Evolutionary conservation across 1,139 yeast species (phyloP).

Genomic region (Suhomyces taliae): DNA sequence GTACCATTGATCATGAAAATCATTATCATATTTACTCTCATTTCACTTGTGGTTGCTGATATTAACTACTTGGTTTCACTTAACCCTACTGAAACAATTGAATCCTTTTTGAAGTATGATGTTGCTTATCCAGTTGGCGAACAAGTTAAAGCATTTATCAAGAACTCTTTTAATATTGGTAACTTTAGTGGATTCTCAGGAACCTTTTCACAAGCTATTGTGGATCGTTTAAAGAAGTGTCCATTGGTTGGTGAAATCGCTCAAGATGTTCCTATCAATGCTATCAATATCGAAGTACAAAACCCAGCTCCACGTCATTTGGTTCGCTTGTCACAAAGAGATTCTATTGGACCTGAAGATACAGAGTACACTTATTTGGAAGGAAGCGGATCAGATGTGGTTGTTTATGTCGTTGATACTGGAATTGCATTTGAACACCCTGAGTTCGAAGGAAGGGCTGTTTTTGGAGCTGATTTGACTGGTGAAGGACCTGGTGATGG

Average conservation of each 20-base stretch:
- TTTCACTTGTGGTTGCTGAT: neutral
- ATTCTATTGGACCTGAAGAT: constrained; percentile 26
- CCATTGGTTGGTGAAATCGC: constrained; percentile 58
- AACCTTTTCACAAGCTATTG: constrained; percentile 48
- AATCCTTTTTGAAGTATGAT: constrained; percentile 42
- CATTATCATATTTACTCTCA: neutral
- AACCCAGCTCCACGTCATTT: constrained; percentile 66
- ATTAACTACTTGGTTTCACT: constrained; percentile 15
- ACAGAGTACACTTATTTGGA: constrained; percentile 42
- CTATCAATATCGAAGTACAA: constrained; percentile 45
- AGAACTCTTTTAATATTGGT: constrained; percentile 55
- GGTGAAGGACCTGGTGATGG: constrained; percentile 60
- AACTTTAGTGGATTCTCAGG: constrained; percentile 65
- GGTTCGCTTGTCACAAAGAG: constrained; percentile 59
- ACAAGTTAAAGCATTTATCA: constrained; percentile 45
- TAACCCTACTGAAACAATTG: constrained; percentile 24
- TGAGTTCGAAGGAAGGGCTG: constrained; percentile 66
- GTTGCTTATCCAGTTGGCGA: constrained; percentile 29
- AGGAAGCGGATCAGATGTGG: constrained; percentile 52
- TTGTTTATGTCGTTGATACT: constrained; percentile 80
- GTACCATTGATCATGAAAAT: neutral
- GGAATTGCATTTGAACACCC: constrained; percentile 62
- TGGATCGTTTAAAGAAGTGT: constrained; percentile 48
- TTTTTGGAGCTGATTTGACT: constrained; percentile 59
- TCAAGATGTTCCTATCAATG: constrained; percentile 54